Conservation (phyloP, 2,329 filamentous ascomycete species). For the Pseudogymnoascus sp. region DNA sequence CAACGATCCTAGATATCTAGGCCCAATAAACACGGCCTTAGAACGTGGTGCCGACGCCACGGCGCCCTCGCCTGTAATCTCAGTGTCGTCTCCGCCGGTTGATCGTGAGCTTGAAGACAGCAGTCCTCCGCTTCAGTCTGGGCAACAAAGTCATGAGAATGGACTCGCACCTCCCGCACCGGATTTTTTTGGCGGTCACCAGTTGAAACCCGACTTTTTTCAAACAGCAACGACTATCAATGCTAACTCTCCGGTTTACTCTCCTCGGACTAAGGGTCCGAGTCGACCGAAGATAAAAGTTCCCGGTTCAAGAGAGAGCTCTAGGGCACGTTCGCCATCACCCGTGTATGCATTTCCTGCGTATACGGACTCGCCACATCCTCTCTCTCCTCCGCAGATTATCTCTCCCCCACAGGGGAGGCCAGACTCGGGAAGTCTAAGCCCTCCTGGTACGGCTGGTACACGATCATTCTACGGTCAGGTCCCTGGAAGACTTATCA, state of each 20-base stretch:
- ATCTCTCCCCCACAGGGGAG: neutral
- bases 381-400: constrained; percentile 18
- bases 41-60: constrained; percentile 19
- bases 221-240: constrained; percentile 16
- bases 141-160: constrained; percentile 28
- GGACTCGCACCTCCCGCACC: constrained; percentile 36
- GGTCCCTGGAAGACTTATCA: constrained; percentile 34
- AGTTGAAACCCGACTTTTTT: constrained; percentile 23
- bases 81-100: constrained; percentile 16
- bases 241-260: constrained; percentile 13
- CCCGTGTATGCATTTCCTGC: constrained; percentile 25
- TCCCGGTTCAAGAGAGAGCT: constrained; percentile 25
- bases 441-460: neutral
- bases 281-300: constrained; percentile 24
- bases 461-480: constrained; percentile 19
- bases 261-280: constrained; percentile 15
- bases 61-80: constrained; percentile 28
- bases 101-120: constrained; percentile 24
- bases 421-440: neutral
- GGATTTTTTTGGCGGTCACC: constrained; percentile 28
- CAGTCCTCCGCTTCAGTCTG: constrained; percentile 25
- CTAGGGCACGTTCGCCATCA: constrained; percentile 21
- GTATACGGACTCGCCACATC: constrained; percentile 26
- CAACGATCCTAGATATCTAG: neutral
- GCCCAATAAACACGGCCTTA: constrained; percentile 10